Conservation (phyloP, 345 rosid species). For the Eucalyptus regnans region DNA sequence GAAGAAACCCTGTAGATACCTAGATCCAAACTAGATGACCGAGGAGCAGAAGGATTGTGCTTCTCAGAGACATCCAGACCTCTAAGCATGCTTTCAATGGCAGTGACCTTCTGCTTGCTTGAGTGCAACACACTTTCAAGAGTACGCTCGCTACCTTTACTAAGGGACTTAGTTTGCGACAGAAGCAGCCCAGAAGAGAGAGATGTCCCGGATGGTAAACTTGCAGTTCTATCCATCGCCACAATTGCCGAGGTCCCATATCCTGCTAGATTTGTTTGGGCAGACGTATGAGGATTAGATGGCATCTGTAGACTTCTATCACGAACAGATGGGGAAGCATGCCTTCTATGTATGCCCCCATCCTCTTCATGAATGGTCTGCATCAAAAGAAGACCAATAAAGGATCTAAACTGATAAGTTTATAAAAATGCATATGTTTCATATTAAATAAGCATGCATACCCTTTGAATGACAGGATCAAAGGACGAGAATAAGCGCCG, state of each 20-base stretch:
- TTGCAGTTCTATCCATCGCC: conserved; percentile 90
- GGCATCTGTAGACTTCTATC: conserved; percentile 70
- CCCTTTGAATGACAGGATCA: conserved; percentile 98
- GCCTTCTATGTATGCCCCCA: conserved; percentile 90
- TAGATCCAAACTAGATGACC: conserved; percentile 95
- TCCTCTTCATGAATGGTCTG: conserved; percentile 95
- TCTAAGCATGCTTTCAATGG: conserved; percentile 97
- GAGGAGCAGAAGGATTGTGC: conserved; percentile 66
- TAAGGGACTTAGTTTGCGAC: conserved; percentile 61
- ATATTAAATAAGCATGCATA: conserved; percentile 9
- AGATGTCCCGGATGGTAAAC: conserved; percentile 53
- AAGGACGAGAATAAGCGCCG: conserved; percentile 84
- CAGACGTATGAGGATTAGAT: conserved; percentile 39
- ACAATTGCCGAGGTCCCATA: conserved; percentile 96
- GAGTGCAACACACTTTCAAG: conserved; percentile 93
- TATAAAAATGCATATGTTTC: neutral
- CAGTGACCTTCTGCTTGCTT: conserved; percentile 97
- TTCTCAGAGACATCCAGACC: conserved; percentile 86
- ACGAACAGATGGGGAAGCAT: conserved; percentile 90
- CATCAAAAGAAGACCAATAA: neutral
- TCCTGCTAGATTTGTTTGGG: conserved; percentile 52
- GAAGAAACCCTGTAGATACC: conserved; percentile 26
- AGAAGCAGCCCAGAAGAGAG: conserved; percentile 68
- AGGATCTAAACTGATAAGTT: neutral
- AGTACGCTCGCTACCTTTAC: conserved; percentile 78